A percentile compares a stretch with the other conserved stretches of the same genome.
These are phyloP conservation scores for Schizothecium vesticola DNA, from an alignment of 495 filamentous ascomycete genomes.

Conservation along the genomic window DNA sequence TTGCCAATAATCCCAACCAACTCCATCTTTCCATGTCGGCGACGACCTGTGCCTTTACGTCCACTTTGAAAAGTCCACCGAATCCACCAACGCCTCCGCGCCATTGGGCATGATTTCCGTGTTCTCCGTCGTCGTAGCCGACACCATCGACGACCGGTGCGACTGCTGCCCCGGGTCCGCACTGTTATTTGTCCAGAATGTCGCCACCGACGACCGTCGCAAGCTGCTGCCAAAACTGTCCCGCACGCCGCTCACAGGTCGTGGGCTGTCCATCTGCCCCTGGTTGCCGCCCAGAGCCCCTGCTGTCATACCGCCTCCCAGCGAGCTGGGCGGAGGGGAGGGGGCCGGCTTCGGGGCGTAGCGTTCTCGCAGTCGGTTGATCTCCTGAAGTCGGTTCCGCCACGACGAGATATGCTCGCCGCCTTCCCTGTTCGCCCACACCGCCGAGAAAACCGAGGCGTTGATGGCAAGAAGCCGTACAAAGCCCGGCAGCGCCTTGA, in stretches of 20 bases:
- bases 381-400: slow-evolving; percentile 79
- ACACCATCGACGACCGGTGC: slow-evolving; percentile 48
- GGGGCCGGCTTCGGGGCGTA: slow-evolving; percentile 38
- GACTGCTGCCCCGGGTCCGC: slow-evolving; percentile 46
- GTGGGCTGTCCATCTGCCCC: slow-evolving; percentile 23
- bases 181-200: slow-evolving; percentile 46
- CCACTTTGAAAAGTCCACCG: slow-evolving; percentile 60
- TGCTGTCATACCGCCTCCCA: slow-evolving; percentile 18
- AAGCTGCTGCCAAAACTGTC: slow-evolving; percentile 46
- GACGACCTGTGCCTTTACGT: slow-evolving; percentile 20
- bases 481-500: slow-evolving; percentile 73
- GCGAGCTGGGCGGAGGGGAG: slow-evolving; percentile 38
- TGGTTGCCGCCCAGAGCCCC: slow-evolving; percentile 8
- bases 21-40: neutral
- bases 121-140: slow-evolving; percentile 44
- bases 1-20: neutral
- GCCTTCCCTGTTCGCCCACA: slow-evolving; percentile 73
- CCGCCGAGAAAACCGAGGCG: slow-evolving; percentile 84
- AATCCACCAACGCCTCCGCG: slow-evolving; percentile 48
- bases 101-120: slow-evolving; percentile 40
- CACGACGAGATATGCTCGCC: slow-evolving; percentile 86
- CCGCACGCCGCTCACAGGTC: slow-evolving; percentile 40
- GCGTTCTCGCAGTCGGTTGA: slow-evolving; percentile 71
- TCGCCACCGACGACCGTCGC: slow-evolving; percentile 49
- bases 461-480: slow-evolving; percentile 88